Base-by-base conservation (phyloP, 176 grass and related monocot species). In the Carex cristatella region DNA sequence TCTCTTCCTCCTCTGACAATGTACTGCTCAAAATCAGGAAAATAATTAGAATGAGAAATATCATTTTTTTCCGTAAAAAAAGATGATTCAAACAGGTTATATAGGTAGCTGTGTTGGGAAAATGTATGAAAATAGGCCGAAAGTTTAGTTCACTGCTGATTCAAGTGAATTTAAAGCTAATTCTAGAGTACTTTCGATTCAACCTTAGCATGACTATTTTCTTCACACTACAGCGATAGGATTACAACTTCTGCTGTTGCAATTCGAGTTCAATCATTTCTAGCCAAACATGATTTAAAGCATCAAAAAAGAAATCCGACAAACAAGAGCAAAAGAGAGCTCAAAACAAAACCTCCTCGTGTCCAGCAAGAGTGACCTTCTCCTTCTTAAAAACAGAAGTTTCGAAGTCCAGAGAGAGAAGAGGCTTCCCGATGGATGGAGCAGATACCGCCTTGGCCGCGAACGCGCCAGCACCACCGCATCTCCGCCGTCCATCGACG, bases 301-400 rank as follows among this genome's bases (percentile, higher is more conserved):
- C 35, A 35, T 35, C 64, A 66, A 12, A 33, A 3, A 30, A 33
- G 0, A 66, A n/a, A 38, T 44, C 37, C 4, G 1, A 68, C 7
- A 70, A 70, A 40, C 15, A 38, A 37, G 42, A 13, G 2, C 28
- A 67, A 8, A 10, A 27, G 55, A 2, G 2, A 48, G 14, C 8
- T 1, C 2, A 58, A 58, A 77, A 63, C 32, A 78, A 81, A 9
- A 98, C 93, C 91, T 95, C 95, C 61, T 95, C 89, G 27, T 95
- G 91, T 16, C 96, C 93, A 51, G 93, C 91, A 62, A 98, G 93
- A 60, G 96, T 90, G 80, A 98, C 72, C 93, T 98, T 98, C 89
- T 98, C 91, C 96, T 95, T 98, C 6, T 89, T 91, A 86, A 98
- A 95, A 0, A 98, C 91, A 2, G 85, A 80, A 10, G 95, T 94